Base-by-base conservation (phyloP, 2,329 filamentous ascomycete species). In the Pestalotiopsis sp. region DNA sequence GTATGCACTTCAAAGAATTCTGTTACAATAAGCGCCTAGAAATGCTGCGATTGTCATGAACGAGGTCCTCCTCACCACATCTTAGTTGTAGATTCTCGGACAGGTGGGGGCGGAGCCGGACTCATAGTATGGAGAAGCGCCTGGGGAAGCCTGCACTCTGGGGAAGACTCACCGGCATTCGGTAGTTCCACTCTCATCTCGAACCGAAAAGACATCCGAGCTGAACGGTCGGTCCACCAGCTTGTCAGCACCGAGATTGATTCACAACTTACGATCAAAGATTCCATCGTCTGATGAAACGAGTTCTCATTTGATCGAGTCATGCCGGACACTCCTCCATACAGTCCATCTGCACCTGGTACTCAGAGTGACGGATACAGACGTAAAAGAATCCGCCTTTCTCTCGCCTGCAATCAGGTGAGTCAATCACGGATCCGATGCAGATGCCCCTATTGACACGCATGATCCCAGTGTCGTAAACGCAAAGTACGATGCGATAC, bases 401-500 rank as follows among this genome's bases (percentile, higher is more conserved):
- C 67, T 3, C 56, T 68, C 5, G 67, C 67, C 20, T 68, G 67
- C 39, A 68, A 64, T 13, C 56, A 64, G n/a, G 60, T 63, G 38
- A 4, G 60, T 41, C 12, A 14, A 39, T 17, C 17, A 14, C 17
- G 7, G 3, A 38, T 23, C 38, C 25, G 23, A n/a, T 36, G n/a
- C 4, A 38, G 11, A 13, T 17, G 14, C 13, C 27, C 20, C n/a
- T 27, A 41, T 17, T 52, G n/a, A 41, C 36, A 3, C 5, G 13
- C 4, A 38, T 38, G 2, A 63, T 59, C 9, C 13, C 72, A 73
- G 64, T 77, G 76, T 68, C 74, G 76, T 12, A 75, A 73, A 65
- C 73, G 76, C 66, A 77, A 77, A 69, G 76, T 77, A 14, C 74
- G 76, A 14, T 77, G 75, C 68, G 76, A 77, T 61, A 73, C 75